Base-by-base conservation (phyloP, 2,329 filamentous ascomycete genomes). In the Pseudocercospora vitis region DNA sequence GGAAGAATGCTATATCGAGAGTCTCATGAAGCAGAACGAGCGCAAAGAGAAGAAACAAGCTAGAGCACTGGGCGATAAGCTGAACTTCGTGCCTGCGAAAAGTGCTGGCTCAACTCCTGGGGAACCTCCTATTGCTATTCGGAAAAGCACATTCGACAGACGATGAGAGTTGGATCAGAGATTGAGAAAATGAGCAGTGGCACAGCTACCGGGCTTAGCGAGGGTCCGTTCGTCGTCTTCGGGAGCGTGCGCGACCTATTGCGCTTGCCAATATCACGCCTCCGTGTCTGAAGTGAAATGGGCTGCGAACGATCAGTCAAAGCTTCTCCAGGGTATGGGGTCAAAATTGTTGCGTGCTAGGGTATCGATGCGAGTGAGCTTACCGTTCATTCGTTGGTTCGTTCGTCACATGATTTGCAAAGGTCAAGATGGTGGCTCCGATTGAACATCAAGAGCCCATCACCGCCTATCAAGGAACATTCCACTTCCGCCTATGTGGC, bases 1-100 rank as follows among this genome's bases (percentile, higher is more conserved):
- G 7, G 63, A 71, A 12, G 74, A 71, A 65, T 73, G 72, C 32
- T 76, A 76, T 62, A 66, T 70, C 6, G 74, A 77, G 50, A 54
- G 42, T 9, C 51, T 69, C 49, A 26, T 63, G 48, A 56, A 51
- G 53, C 51, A 58, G 53, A 69, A 73, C 62, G 62, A 76, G 53
- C 66, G 64, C 48, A 68, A 66, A 49, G 70, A 71, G 50, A 74
- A 75, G 62, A 74, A 72, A 64, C 62, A 53, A 35, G 60, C 60
- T 44, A 52, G 65, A 47, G 24, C 42, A 28, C 42, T 24, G 7
- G 42, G 42, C n/a, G 63, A 61, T n/a, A 60, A 59, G 57, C 47
- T 68, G 26, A 64, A 69, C 9, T 70, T 70, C 55, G 68, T 69
- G 29, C 47, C 64, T 18, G 63, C 49, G 18, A 60, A 57, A 31